phyloP scores from a whole-genome alignment of 1,284 basidiomycete species.

The Athelia psychrophila region DNA sequence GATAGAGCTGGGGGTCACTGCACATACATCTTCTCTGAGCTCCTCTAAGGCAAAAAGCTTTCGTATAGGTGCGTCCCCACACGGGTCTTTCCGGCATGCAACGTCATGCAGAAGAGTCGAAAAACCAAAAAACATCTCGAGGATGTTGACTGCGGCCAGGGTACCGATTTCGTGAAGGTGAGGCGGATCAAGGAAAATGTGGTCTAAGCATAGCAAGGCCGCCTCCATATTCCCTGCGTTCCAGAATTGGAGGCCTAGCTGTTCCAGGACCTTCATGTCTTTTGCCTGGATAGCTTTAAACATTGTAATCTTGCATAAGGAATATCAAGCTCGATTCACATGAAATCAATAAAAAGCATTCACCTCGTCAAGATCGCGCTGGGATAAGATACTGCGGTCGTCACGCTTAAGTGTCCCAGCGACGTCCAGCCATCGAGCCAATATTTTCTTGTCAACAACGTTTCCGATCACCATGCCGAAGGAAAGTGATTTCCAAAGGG shows the following conservation, averaged over 20 bases:
- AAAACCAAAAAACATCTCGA: slow-evolving; percentile 36
- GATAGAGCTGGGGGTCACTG: slow-evolving; percentile 19
- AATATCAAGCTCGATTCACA: neutral
- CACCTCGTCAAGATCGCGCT: slow-evolving; percentile 24
- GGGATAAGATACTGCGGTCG: slow-evolving; percentile 14
- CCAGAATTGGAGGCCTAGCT: slow-evolving; percentile 24
- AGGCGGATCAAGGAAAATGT: slow-evolving; percentile 27
- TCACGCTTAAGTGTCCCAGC: slow-evolving; percentile 17
- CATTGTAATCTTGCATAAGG: slow-evolving; percentile 29
- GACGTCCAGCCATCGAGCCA: slow-evolving; percentile 21
- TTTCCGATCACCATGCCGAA: slow-evolving; percentile 18
- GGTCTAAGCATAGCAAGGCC: slow-evolving; percentile 41
- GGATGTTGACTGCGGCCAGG: slow-evolving; percentile 24
- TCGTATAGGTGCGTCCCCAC: slow-evolving; percentile 17
- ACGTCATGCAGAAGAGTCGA: slow-evolving; percentile 29
- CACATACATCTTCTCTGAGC: slow-evolving; percentile 14
- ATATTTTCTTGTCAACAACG: slow-evolving; percentile 7
- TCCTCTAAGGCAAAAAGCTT: slow-evolving; percentile 37
- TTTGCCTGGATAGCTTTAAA: slow-evolving; percentile 34
- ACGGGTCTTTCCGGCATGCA: slow-evolving; percentile 23
- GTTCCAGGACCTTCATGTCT: slow-evolving; percentile 21
- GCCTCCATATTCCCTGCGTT: slow-evolving; percentile 24
- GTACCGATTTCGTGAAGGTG: slow-evolving; percentile 13
- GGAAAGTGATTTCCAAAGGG: slow-evolving; percentile 30
- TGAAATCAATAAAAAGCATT: slow-evolving; percentile 6